Percentiles rank a stretch among this genome's conserved stretches.
phyloP scores from a whole-genome alignment of 306 rosid species.

The Cajanus cajan region DNA sequence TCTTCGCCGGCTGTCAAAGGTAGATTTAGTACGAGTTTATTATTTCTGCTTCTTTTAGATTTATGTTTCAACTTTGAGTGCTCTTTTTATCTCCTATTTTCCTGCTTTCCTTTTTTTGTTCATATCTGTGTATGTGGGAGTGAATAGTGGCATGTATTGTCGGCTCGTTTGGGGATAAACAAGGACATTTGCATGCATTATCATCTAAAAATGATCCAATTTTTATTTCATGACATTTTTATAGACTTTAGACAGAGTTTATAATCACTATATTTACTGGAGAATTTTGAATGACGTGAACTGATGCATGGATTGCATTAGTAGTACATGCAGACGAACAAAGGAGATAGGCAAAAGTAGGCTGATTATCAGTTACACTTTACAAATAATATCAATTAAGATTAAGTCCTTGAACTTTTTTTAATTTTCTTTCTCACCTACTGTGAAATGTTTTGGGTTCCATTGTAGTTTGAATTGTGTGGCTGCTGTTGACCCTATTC shows the following conservation, averaged over 20 bases:
- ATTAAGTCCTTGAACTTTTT: not conserved
- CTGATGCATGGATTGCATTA: not conserved
- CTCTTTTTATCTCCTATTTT: not conserved
- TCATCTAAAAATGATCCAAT: not conserved
- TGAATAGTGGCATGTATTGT: not conserved
- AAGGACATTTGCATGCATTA: not conserved
- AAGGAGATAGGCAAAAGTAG: not conserved
- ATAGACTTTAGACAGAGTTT: not conserved
- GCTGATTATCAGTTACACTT: not conserved
- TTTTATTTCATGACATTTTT: not conserved
- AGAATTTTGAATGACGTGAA: not conserved
- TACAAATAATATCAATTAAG: not conserved
- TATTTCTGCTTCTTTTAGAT: not conserved
- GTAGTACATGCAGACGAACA: not conserved
- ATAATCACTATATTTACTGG: not conserved
- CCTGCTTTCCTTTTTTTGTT: not conserved
- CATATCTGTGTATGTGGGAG: not conserved
- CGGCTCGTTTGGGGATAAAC: not conserved
- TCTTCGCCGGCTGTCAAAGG: slow-evolving; percentile 98
- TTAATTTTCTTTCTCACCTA: not conserved
- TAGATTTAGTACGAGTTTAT: slow-evolving; percentile 20
- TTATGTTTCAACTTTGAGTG: not conserved
- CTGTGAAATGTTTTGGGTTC: not conserved
- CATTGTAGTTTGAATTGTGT: not conserved
- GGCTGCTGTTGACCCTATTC: not conserved